Evolutionary conservation across 177 flowering plant species (phyloP), one percentile per base, ranked within the genome.

Genomic region (Vitis hybrid): DNA sequence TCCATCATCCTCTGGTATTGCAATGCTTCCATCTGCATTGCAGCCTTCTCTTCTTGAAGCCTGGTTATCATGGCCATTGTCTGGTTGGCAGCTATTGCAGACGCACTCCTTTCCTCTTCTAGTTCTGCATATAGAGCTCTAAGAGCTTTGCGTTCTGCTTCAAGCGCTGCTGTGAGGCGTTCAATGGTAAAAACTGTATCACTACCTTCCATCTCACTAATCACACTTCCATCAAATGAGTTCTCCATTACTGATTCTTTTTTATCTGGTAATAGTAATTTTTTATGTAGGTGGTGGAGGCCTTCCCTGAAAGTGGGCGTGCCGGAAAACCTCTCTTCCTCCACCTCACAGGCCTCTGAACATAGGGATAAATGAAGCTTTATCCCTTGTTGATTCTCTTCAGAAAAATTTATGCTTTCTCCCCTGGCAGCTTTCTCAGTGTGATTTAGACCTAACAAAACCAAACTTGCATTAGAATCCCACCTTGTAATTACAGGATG

Each of bases 1-100:
- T 94, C 98, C 94, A 90, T 92, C 97, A 94, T 91, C 68, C 98
- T 80, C 78, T 90, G 97, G 77, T 93, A 92, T 64, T 93, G 98
- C 68, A 88, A 76, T 18, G 98, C 95, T 73, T 93, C 98, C 94
- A 94, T 88, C 65, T 90, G 94, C 90, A 92, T 82, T n/a, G 89
- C 87, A 7, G 98, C 88, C 78, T 94, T 94, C 80, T 94, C 98
- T 77, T 92, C 97, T 60, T 94, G 98, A 59, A 94, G 92, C 72
- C 94, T 73, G 0, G 84, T 90, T 68, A 94, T 94, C 98, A 94
- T 94, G 1, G 97, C 98, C 97, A 94, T 90, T 7, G 98, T 92
- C 68, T 94, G 90, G 73, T 84, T 88, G 11, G 97, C 87, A 49
- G 95, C 92, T 9, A 89, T 71, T 0, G 95, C 94, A 47, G 95